Percentiles rank a stretch among this genome's conserved stretches.
Evolutionary conservation across 1,284 basidiomycete genomes (phyloP).

Genomic region (Trametes pubescens): DNA sequence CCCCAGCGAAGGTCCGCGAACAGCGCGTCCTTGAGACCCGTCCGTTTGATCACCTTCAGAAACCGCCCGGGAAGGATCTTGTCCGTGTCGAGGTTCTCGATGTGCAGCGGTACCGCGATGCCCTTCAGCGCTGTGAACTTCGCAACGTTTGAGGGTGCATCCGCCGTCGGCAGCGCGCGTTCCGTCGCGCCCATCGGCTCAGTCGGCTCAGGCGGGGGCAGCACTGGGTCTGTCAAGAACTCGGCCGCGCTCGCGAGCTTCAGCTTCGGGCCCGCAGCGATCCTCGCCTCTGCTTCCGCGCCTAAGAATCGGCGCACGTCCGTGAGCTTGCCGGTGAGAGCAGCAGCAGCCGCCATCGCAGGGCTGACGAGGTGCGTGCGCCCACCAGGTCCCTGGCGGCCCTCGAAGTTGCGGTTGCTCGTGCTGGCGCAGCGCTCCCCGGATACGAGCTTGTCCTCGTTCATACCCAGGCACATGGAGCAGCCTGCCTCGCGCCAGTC

Average conservation of each 20-base stretch:
- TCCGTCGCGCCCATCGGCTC: conserved; percentile 45
- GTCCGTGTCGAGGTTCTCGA: conserved; percentile 95
- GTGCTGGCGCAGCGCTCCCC: conserved; percentile 96
- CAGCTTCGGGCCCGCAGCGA: conserved; percentile 58
- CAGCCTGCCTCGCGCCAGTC: conserved; percentile 98
- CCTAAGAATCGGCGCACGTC: conserved; percentile 89
- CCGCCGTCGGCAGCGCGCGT: conserved; percentile 54
- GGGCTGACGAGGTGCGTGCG: conserved; percentile 94
- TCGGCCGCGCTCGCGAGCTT: conserved; percentile 77
- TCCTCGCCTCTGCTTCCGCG: conserved; percentile 52
- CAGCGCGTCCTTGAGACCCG: conserved; percentile 89
- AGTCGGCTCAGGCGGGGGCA: conserved; percentile 71
- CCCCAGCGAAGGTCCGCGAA: conserved; percentile 88
- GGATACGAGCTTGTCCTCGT: conserved; percentile 91
- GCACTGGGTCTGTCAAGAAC: conserved; percentile 79
- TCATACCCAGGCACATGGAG: conserved; percentile 99
- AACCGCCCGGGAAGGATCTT: conserved; percentile 98
- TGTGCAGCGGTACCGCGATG: conserved; percentile 88
- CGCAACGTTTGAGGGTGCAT: conserved; percentile 69
- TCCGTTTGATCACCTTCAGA: conserved; percentile 94
- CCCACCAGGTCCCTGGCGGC: conserved; percentile 90
- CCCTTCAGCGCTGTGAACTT: conserved; percentile 88
- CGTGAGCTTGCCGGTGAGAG: conserved; percentile 87
- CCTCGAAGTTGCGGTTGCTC: conserved; percentile 97
- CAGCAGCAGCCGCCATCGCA: conserved; percentile 96